Evolutionary conservation across 1,284 basidiomycete genomes (phyloP).

Genomic region (Rhodotorula sp.): DNA sequence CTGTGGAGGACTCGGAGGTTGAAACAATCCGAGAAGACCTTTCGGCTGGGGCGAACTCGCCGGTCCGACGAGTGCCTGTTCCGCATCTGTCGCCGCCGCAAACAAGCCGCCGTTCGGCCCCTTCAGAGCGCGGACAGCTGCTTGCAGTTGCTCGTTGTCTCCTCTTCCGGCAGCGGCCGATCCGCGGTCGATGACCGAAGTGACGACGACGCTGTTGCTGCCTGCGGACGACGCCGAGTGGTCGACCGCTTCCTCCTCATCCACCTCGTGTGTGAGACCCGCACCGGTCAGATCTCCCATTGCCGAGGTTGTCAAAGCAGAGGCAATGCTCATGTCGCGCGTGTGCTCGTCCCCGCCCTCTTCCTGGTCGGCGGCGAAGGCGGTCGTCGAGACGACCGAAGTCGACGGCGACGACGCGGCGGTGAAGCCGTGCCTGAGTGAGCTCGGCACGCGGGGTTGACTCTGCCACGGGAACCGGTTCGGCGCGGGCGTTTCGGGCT

Average conservation of each 20-base stretch:
- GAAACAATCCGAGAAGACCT: conserved; percentile 32
- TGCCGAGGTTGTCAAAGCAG: no score
- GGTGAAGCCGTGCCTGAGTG: conserved; percentile 27
- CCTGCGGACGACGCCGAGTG: conserved; percentile 4
- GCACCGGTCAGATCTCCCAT: no score
- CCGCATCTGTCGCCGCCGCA: not conserved
- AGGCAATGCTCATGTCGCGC: conserved; percentile 1
- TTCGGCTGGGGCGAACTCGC: not conserved
- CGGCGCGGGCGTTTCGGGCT: not conserved
- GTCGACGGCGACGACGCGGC: conserved; percentile 8
- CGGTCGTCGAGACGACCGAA: conserved; percentile 2
- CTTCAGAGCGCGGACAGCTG: conserved; percentile 31
- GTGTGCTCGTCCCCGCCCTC: not conserved
- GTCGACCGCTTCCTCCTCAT: not conserved
- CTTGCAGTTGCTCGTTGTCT: conserved; percentile 27
- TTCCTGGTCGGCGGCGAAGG: not conserved
- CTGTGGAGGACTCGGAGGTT: conserved; percentile 17
- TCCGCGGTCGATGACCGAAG: conserved; percentile 8
- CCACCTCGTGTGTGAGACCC: not conserved
- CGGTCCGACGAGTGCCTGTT: not conserved
- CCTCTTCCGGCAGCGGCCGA: not conserved
- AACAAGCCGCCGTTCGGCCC: conserved; percentile 27
- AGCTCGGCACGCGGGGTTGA: conserved; percentile 29
- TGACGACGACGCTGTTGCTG: conserved; percentile 19
- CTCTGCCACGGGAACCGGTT: conserved; percentile 15